phyloP scores from a whole-genome alignment of 2,329 filamentous ascomycete species.

The Penicillium olsonii region DNA sequence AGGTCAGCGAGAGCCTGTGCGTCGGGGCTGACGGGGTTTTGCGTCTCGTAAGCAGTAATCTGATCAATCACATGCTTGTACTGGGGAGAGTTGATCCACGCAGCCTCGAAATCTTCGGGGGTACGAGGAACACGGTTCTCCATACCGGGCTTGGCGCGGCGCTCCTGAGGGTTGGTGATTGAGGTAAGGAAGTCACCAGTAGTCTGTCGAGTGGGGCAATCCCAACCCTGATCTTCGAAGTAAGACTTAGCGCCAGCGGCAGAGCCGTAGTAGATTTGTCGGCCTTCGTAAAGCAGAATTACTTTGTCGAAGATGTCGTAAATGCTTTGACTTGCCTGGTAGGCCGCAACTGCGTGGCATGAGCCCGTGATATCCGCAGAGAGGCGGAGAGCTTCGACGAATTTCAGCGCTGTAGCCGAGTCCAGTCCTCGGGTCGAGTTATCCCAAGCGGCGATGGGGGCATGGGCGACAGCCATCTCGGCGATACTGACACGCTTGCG shows the following conservation, averaged over 20 bases:
- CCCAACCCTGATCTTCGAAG: slow-evolving; percentile 69
- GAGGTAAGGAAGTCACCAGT: slow-evolving; percentile 69
- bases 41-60: slow-evolving; percentile 41
- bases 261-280: slow-evolving; percentile 72
- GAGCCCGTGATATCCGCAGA: slow-evolving; percentile 48
- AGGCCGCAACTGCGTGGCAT: slow-evolving; percentile 54
- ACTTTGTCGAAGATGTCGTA: slow-evolving; percentile 65
- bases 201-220: slow-evolving; percentile 65
- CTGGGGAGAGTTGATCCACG: slow-evolving; percentile 56
- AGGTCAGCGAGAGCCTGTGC: slow-evolving; percentile 28
- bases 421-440: slow-evolving; percentile 51
- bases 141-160: slow-evolving; percentile 57
- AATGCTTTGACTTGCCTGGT: slow-evolving; percentile 49
- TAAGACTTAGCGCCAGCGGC: slow-evolving; percentile 59
- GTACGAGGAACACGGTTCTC: slow-evolving; percentile 65
- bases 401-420: slow-evolving; percentile 55
- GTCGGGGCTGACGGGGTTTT: slow-evolving; percentile 38
- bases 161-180: slow-evolving; percentile 63
- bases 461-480: slow-evolving; percentile 50
- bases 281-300: slow-evolving; percentile 69
- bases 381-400: slow-evolving; percentile 51
- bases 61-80: slow-evolving; percentile 41
- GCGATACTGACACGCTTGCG: slow-evolving; percentile 62
- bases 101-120: slow-evolving; percentile 65
- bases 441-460: slow-evolving; percentile 46